Conservation (phyloP, 1,284 basidiomycete genomes). For the Cryptococcus sp. region DNA sequence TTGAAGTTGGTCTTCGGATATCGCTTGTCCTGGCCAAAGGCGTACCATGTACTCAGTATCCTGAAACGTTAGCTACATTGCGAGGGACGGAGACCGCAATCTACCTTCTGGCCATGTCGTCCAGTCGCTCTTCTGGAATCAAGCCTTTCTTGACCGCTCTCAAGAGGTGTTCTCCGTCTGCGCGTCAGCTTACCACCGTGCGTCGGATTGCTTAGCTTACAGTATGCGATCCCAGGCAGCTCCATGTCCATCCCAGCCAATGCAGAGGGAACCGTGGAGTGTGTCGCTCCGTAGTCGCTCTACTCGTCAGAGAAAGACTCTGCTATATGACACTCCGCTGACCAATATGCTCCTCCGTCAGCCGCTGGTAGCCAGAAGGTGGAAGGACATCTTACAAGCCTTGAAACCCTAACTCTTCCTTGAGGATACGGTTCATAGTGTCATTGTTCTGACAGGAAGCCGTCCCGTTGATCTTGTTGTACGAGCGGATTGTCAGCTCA, state of each 20-base stretch:
- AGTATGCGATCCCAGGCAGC: conserved; percentile 43
- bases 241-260: conserved; percentile 50
- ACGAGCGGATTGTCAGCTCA: conserved; percentile 40
- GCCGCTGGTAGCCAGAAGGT: no score
- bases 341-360: conserved; percentile 1
- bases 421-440: conserved; percentile 69
- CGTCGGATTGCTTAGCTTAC: conserved; percentile 11
- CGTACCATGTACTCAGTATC: conserved; percentile 60
- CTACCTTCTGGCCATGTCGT: conserved; percentile 45
- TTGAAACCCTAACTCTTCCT: conserved; percentile 59
- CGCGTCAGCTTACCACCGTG: background rate
- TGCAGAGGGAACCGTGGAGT: conserved; percentile 44
- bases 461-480: conserved; percentile 66
- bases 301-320: conserved; percentile 10
- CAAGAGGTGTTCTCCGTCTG: conserved; percentile 52
- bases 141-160: conserved; percentile 63
- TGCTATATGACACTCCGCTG: conserved; percentile 22
- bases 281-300: conserved; percentile 40
- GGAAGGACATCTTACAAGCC: conserved; percentile 46
- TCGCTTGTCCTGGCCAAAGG: conserved; percentile 54
- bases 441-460: conserved; percentile 73
- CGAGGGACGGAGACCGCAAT: background rate
- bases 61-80: conserved; percentile 9
- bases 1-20: conserved; percentile 53
- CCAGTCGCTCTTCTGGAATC: conserved; percentile 56